phyloP scores from a whole-genome alignment of 352 stramenopile species.

The Phytopythium delawarense region DNA sequence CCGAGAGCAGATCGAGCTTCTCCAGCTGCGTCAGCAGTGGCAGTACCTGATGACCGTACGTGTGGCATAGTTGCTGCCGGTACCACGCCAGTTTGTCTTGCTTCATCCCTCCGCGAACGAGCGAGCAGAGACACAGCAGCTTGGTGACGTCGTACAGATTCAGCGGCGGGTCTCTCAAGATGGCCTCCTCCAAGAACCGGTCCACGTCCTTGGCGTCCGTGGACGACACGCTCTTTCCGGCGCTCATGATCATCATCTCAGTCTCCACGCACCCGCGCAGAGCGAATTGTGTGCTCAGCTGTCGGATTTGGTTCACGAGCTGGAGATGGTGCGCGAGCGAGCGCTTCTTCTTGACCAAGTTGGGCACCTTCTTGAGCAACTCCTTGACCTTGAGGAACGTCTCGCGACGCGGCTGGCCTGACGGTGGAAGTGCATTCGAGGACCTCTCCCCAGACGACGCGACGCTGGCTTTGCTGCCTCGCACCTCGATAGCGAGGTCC shows the following conservation, averaged over 20 bases:
- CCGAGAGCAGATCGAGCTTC: slow-evolving; percentile 61
- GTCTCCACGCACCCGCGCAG: slow-evolving; percentile 68
- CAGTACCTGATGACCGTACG: slow-evolving; percentile 71
- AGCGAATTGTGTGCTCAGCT: slow-evolving; percentile 49
- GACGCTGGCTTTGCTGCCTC: slow-evolving; percentile 26
- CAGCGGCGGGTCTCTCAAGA: slow-evolving; percentile 62
- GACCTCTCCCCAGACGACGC: slow-evolving; percentile 6
- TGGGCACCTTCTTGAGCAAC: slow-evolving; percentile 56
- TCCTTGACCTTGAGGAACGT: slow-evolving; percentile 43
- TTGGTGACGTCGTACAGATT: slow-evolving; percentile 73
- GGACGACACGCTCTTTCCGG: slow-evolving; percentile 36
- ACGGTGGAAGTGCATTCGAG: not conserved
- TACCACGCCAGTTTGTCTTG: slow-evolving; percentile 55
- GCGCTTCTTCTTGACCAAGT: slow-evolving; percentile 71
- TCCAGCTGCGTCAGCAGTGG: slow-evolving; percentile 67
- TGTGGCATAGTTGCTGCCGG: slow-evolving; percentile 74
- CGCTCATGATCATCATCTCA: slow-evolving; percentile 79
- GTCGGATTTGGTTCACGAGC: slow-evolving; percentile 57
- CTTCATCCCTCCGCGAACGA: slow-evolving; percentile 64
- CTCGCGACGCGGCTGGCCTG: not conserved
- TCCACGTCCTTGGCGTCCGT: slow-evolving; percentile 52
- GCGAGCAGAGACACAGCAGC: slow-evolving; percentile 70
- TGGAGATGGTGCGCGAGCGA: slow-evolving; percentile 62
- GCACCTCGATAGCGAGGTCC: slow-evolving; percentile 45
- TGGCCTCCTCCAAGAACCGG: slow-evolving; percentile 60